Base-by-base conservation (phyloP, 768 basidiomycete species). In the Phaeotremella fagi region DNA sequence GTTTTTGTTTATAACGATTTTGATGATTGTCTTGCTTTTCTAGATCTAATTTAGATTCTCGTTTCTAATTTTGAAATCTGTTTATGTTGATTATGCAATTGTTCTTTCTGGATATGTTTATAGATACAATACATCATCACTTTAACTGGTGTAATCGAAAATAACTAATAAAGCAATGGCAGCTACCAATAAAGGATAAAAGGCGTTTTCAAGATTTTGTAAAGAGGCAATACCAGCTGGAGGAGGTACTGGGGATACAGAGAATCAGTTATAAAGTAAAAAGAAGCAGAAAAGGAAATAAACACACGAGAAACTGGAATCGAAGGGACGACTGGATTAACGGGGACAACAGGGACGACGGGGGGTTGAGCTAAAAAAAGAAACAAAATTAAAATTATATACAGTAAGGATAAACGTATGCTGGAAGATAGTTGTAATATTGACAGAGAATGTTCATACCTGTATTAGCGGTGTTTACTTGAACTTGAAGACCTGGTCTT, bases 81-180 rank as follows among this genome's bases (percentile, higher is more conserved):
- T n/a, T n/a, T n/a, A n/a, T n/a, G n/a, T n/a, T n/a, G n/a, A n/a
- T n/a, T n/a, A n/a, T n/a, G n/a, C n/a, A n/a, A n/a, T n/a, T n/a
- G n/a, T n/a, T n/a, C n/a, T n/a, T n/a, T n/a, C 31, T 33, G 31
- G 16, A 7, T 33, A 7, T 33, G 31, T 33, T 16, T 33, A 33
- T 33, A n/a, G n/a, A n/a, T n/a, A n/a, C n/a, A n/a, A n/a, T n/a
- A 15, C 33, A 35, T 54, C 33, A 9, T 35, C n/a, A 18, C 4
- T n/a, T 59, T 33, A 67, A 5, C 62, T 55, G 14, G 70, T 66
- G 52, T 74, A 74, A 44, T 74, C 72, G 45, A 74, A 74, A 16
- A 74, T 57, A 5, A 74, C 65, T 16, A 74, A 45, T 35, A 74
- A 51, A 6, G 64, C 70, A 22, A 74, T 74, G 4, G 72, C 72